Evolutionary conservation across 306 rosid genomes (phyloP).

Genomic region (Fragaria vesca): DNA sequence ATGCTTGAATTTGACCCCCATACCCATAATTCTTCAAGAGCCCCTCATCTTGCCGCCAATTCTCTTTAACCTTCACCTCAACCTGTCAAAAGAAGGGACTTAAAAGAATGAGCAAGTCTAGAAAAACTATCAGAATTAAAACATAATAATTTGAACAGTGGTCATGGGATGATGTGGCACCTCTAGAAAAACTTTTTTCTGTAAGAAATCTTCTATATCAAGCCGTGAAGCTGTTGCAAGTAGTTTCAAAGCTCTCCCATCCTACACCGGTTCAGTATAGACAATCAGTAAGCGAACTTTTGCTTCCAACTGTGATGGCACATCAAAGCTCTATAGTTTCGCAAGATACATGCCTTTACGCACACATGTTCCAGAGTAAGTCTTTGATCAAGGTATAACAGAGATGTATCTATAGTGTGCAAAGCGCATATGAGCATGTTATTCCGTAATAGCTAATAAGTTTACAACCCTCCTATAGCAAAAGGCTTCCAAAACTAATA

Average conservation of each 20-base stretch:
- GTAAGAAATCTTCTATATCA: constrained; percentile 82
- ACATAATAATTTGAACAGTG: background rate
- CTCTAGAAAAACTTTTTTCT: constrained; percentile 93
- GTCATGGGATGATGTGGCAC: constrained; percentile 30
- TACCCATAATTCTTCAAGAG: constrained; percentile 79
- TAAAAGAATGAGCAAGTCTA: constrained; percentile 22
- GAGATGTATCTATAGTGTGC: background rate
- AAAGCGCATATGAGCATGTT: background rate
- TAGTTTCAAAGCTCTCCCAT: constrained; percentile 89
- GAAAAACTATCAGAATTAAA: background rate
- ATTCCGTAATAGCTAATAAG: background rate
- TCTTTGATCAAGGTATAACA: background rate
- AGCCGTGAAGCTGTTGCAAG: constrained; percentile 96
- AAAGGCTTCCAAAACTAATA: background rate
- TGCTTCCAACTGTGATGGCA: constrained; percentile 50
- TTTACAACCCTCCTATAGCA: background rate
- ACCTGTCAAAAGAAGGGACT: constrained; percentile 49
- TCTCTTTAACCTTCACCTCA: constrained; percentile 87
- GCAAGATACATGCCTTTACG: background rate
- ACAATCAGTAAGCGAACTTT: constrained; percentile 37
- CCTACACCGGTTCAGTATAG: constrained; percentile 44
- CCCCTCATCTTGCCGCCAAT: constrained; percentile 92
- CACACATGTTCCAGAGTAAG: background rate
- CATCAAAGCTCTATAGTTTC: background rate
- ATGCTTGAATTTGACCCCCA: constrained; percentile 71